These are phyloP conservation scores for Botrytis hyacinthi DNA, from an alignment of 2,329 filamentous ascomycete species.

Conservation along the genomic window DNA sequence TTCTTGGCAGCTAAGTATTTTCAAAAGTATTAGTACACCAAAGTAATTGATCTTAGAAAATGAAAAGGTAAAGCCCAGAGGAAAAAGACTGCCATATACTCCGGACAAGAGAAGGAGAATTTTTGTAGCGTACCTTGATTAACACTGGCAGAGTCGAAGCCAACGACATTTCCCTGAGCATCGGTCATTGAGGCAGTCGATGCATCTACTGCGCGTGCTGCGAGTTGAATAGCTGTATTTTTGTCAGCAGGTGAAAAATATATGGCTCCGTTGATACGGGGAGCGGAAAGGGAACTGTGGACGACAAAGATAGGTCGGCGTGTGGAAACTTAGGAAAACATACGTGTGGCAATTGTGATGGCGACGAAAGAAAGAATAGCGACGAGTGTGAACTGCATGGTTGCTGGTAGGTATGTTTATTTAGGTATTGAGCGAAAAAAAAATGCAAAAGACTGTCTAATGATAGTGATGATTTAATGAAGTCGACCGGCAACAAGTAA, in stretches of 20 bases:
- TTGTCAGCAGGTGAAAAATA: not conserved
- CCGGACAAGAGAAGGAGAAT: not conserved
- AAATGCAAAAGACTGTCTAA: not conserved
- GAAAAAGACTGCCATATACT: not conserved
- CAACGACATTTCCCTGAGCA: conserved; percentile 31
- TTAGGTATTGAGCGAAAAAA: conserved; percentile 15
- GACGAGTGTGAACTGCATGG: conserved; percentile 37
- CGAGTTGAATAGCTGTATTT: not conserved
- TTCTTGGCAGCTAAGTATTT: not conserved
- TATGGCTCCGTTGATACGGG: not conserved
- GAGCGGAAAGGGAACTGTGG: not conserved
- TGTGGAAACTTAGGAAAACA: conserved; percentile 23
- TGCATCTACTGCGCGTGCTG: conserved; percentile 21
- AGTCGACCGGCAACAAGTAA: conserved; percentile 37
- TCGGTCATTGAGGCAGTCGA: conserved; percentile 33
- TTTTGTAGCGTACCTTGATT: conserved; percentile 18
- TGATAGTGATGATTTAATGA: conserved; percentile 7
- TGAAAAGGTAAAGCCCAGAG: not conserved
- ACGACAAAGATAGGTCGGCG: not conserved
- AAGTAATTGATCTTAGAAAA: not conserved
- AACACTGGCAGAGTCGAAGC: conserved; percentile 30
- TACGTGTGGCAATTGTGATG: conserved; percentile 31
- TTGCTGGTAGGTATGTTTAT: conserved; percentile 26
- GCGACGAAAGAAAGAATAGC: conserved; percentile 34
- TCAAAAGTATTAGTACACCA: not conserved